Conservation (phyloP, 2,329 filamentous ascomycete species). For the Alternaria tenuissima region DNA sequence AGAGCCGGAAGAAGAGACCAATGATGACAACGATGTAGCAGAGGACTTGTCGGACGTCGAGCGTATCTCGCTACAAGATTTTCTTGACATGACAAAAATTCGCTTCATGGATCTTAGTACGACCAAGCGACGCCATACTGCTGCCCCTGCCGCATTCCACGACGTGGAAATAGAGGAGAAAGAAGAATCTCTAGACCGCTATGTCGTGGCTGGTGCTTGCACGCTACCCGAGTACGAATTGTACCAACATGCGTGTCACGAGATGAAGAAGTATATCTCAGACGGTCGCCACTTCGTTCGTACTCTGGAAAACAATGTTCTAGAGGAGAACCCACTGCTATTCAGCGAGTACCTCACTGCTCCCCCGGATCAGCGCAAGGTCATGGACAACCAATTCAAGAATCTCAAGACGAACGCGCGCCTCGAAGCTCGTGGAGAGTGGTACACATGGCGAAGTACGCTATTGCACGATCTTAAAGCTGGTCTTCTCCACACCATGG, state of each 20-base stretch:
- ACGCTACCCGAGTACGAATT: slow-evolving; percentile 92
- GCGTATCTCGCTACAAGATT: slow-evolving; percentile 85
- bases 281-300: slow-evolving; percentile 89
- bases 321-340: slow-evolving; percentile 87
- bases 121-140: slow-evolving; percentile 88
- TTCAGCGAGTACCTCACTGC: slow-evolving; percentile 93
- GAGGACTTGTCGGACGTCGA: slow-evolving; percentile 56
- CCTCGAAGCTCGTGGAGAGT: slow-evolving; percentile 90
- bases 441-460: slow-evolving; percentile 98
- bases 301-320: slow-evolving; percentile 88
- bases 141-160: slow-evolving; percentile 52
- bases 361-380: slow-evolving; percentile 78
- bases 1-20: slow-evolving; percentile 23
- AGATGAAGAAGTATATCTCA: slow-evolving; percentile 95
- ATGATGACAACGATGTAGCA: slow-evolving; percentile 36
- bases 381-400: slow-evolving; percentile 97
- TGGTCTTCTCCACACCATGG: slow-evolving; percentile 76
- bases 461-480: slow-evolving; percentile 82
- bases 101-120: slow-evolving; percentile 99
- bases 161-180: slow-evolving; percentile 51
- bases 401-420: slow-evolving; percentile 95
- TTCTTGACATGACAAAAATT: slow-evolving; percentile 93
- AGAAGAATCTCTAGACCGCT: slow-evolving; percentile 72
- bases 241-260: slow-evolving; percentile 93
- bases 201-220: slow-evolving; percentile 87